Percentiles rank a stretch among this genome's conserved stretches.
Conservation (phyloP, 2,329 filamentous ascomycete species). For the Fonsecaea erecta region DNA sequence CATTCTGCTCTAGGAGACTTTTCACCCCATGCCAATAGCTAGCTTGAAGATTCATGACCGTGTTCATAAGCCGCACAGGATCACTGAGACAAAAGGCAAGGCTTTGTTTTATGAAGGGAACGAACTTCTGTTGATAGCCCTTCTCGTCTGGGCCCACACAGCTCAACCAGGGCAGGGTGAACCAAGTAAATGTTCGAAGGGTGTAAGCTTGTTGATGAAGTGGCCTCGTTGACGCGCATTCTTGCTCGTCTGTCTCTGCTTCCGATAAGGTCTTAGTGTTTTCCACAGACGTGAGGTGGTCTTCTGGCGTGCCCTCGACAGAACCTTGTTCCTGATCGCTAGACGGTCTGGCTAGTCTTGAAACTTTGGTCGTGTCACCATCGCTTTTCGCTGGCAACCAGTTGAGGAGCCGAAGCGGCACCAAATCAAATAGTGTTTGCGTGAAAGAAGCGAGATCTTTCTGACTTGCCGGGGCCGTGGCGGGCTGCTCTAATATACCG, state of each 20-base stretch:
- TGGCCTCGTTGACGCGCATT: background rate
- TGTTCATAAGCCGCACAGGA: conserved; percentile 47
- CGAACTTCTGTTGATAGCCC: conserved; percentile 12
- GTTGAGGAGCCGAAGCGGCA: conserved; percentile 52
- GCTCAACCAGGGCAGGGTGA: conserved; percentile 22
- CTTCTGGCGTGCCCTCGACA: background rate
- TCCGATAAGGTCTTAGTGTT: background rate
- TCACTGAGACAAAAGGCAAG: conserved; percentile 51
- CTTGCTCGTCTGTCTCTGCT: background rate
- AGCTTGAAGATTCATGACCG: conserved; percentile 41
- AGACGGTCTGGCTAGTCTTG: background rate
- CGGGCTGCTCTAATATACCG: background rate
- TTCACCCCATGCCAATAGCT: conserved; percentile 5
- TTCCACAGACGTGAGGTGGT: background rate
- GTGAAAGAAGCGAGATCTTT: conserved; percentile 66
- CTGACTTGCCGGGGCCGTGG: conserved; percentile 18
- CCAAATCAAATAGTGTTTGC: conserved; percentile 60
- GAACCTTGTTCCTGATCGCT: background rate
- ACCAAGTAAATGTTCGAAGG: conserved; percentile 25
- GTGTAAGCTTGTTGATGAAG: conserved; percentile 11
- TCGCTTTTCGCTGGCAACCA: conserved; percentile 48
- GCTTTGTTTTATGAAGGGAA: conserved; percentile 51
- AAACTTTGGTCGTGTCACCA: conserved; percentile 39
- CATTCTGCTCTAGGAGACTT: background rate
- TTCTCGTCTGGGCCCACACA: background rate